Evolutionary conservation across 768 basidiomycete species (phyloP).

Genomic region (Neoboletus subvelutipes): DNA sequence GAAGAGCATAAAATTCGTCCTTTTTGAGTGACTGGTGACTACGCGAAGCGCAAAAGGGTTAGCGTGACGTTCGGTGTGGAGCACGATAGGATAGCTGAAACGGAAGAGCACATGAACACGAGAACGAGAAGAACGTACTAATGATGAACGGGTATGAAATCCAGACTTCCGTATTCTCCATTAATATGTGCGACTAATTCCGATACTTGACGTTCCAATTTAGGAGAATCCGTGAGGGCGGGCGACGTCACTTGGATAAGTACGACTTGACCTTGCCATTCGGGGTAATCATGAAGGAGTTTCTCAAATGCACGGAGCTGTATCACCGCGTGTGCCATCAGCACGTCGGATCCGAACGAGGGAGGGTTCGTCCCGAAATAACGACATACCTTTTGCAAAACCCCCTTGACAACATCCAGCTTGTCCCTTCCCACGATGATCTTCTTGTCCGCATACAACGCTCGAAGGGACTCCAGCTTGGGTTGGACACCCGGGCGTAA

Average conservation of each 20-base stretch:
- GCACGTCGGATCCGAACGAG: neutral
- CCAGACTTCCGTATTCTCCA: conserved; percentile 89
- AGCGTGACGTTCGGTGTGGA: neutral
- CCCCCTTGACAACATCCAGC: conserved; percentile 97
- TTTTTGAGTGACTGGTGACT: conserved; percentile 97
- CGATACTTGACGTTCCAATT: conserved; percentile 89
- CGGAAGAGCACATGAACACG: neutral
- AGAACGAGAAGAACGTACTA: conserved; percentile 62
- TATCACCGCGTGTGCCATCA: neutral
- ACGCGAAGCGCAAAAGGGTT: neutral
- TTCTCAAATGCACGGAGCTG: conserved; percentile 95
- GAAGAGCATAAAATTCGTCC: conserved; percentile 95
- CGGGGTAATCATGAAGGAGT: conserved; percentile 87
- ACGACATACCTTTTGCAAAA: conserved; percentile 79
- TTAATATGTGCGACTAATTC: conserved; percentile 95
- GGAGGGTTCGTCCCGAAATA: neutral
- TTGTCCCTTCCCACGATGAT: conserved; percentile 98
- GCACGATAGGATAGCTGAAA: neutral
- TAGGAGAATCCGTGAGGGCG: conserved; percentile 86
- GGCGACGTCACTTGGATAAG: conserved; percentile 88
- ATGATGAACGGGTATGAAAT: conserved; percentile 97
- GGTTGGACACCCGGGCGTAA: conserved; percentile 81
- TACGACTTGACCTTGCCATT: conserved; percentile 91
- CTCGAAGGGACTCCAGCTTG: conserved; percentile 81
- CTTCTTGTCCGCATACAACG: conserved; percentile 94